Conservation (phyloP, 2,329 filamentous ascomycete species). For the Aciculosporium take region DNA sequence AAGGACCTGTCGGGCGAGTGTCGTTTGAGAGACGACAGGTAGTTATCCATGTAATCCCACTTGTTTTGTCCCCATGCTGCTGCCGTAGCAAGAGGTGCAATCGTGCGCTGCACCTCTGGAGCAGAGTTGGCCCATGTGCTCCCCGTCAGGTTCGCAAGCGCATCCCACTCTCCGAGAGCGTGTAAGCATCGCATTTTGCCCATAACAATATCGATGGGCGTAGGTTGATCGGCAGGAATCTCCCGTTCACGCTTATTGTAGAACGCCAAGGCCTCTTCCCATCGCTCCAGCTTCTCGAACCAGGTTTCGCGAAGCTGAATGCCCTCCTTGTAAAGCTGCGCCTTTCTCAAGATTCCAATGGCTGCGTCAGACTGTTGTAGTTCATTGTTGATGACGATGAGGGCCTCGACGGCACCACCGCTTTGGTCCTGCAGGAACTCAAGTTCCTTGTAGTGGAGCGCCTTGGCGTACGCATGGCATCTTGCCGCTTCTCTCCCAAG, state of each 20-base stretch:
- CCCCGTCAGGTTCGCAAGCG: conserved; percentile 73
- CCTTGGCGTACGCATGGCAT: conserved; percentile 96
- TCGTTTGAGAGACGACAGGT: conserved; percentile 87
- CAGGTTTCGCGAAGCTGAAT: conserved; percentile 95
- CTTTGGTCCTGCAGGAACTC: conserved; percentile 98
- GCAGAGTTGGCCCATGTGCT: conserved; percentile 88
- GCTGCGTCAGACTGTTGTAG: conserved; percentile 96
- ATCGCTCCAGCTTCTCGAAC: conserved; percentile 96
- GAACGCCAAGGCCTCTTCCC: conserved; percentile 90
- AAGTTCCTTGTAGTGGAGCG: conserved; percentile 94
- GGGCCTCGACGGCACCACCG: conserved; percentile 82
- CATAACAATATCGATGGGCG: conserved; percentile 90
- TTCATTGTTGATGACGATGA: conserved; percentile 99
- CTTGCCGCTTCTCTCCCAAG: conserved; percentile 89
- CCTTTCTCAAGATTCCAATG: conserved; percentile 92
- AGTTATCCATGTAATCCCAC: conserved; percentile 97
- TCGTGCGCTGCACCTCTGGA: conserved; percentile 73
- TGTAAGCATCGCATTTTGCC: conserved; percentile 98
- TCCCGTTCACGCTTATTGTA: conserved; percentile 77
- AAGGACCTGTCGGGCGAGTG: conserved; percentile 90
- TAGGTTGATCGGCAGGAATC: conserved; percentile 38
- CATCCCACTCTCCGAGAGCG: conserved; percentile 93
- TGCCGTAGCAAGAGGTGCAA: conserved; percentile 85
- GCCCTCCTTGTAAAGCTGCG: conserved; percentile 82
- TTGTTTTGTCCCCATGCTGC: conserved; percentile 93